Base-by-base conservation (phyloP, 2,329 filamentous ascomycete genomes). In the Thyridium curvatum region DNA sequence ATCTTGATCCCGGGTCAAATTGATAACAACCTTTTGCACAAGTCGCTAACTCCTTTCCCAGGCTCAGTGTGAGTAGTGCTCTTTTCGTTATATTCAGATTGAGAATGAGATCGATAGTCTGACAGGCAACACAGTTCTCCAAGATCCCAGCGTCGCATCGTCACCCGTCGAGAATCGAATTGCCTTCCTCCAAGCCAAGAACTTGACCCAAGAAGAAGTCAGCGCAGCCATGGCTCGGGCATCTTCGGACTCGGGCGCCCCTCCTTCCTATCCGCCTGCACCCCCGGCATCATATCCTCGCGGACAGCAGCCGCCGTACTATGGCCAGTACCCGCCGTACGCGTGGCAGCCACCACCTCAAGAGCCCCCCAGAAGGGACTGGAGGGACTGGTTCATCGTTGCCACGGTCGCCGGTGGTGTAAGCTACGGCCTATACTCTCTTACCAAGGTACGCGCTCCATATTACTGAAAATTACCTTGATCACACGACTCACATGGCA, bases 351-450 rank as follows among this genome's bases (percentile, higher is more conserved):
- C 69, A 21, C 62, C 71, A 8, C 69, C 76, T 4, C 72, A 72
- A 2, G 69, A 74, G 40, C 65, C 80, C 3, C 89, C 89, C 3
- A 82, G 80, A 57, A 74, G 93, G 55, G 93, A 98, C 65, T 98
- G 93, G 93, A 78, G 94, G 45, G 93, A 98, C 59, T 97, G 89
- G 86, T 98, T 98, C 65, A 97, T 98, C 62, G 95, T 97, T 88
- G 93, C 93, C 8, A 98, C 93, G 0, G 86, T 97, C 12, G 84
- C 94, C 46, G 84, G 89, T 41, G 88, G 90, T 35, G 82, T 96
- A 15, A 77, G 88, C 30, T 97, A 96, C 55, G 91, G 90, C 1
- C 64, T 95, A 16, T 98, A 93, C 58, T 78, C 83, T 47, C 75
- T 96, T 13, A 86, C 89, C 44, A 94, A 94, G 77, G 85, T 88